These are phyloP conservation scores for Didymella pomorum DNA, from an alignment of 2,329 filamentous ascomycete species.

Conservation along the genomic window DNA sequence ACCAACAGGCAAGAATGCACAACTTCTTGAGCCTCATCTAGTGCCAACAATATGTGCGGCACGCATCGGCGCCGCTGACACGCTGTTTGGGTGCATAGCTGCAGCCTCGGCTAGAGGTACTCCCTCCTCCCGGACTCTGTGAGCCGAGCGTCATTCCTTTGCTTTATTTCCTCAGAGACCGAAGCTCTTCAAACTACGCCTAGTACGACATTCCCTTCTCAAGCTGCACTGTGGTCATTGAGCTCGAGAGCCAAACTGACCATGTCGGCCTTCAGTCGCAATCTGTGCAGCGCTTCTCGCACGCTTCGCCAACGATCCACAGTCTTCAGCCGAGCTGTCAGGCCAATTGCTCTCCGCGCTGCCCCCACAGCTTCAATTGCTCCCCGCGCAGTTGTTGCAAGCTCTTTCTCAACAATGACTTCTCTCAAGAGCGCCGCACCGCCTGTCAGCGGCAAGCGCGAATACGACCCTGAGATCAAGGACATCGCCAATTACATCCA, in stretches of 20 bases:
- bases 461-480: conserved; percentile 90
- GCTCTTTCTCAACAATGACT: conserved; percentile 51
- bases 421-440: conserved; percentile 47
- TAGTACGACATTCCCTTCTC: conserved; percentile 47
- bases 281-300: conserved; percentile 51
- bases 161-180: conserved; percentile 36
- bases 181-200: conserved; percentile 31
- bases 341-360: conserved; percentile 48
- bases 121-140: conserved; percentile 34
- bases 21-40: conserved; percentile 18
- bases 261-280: conserved; percentile 55
- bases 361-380: conserved; percentile 34
- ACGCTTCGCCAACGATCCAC: conserved; percentile 47
- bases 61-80: conserved; percentile 17
- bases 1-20: background rate
- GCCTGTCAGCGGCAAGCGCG: conserved; percentile 47
- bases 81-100: conserved; percentile 16
- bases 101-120: conserved; percentile 43
- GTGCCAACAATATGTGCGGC: conserved; percentile 8
- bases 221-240: conserved; percentile 44
- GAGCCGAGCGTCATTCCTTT: conserved; percentile 36
- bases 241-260: conserved; percentile 49
- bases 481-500: conserved; percentile 96
- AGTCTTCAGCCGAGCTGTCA: conserved; percentile 46
- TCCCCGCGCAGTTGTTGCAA: conserved; percentile 33